A percentile compares a stretch with the other conserved stretches of the same genome.
Evolutionary conservation across 2,329 filamentous ascomycete species (phyloP).

Genomic region (Cadophora luteo-olivacea): DNA sequence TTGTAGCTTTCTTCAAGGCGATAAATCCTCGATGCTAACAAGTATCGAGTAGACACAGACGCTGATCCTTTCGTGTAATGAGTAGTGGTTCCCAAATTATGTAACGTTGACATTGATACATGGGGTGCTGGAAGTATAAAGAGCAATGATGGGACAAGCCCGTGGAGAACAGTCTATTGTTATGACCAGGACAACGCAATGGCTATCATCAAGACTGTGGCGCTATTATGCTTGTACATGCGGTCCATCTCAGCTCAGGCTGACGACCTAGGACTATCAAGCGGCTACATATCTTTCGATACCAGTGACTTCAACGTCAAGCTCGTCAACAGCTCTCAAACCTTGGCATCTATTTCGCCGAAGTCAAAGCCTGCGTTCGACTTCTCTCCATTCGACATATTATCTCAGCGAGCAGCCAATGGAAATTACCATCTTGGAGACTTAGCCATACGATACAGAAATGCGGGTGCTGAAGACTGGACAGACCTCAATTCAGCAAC

Average conservation of each 20-base stretch:
- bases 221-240: not conserved
- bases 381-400: constrained; percentile 60
- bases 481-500: constrained; percentile 54
- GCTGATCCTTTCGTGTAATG: not conserved
- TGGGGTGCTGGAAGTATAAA: not conserved
- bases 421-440: constrained; percentile 66
- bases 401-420: constrained; percentile 54
- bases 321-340: constrained; percentile 53
- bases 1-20: too few species aligned
- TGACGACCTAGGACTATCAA: constrained; percentile 13
- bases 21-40: too few species aligned
- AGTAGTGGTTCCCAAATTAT: not conserved
- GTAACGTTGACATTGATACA: not conserved
- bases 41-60: not conserved
- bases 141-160: not conserved
- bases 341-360: constrained; percentile 55
- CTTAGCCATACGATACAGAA: constrained; percentile 61
- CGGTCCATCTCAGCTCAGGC: not conserved
- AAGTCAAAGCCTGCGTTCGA: constrained; percentile 52
- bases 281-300: constrained; percentile 25
- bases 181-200: not conserved
- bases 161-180: not conserved
- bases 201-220: not conserved
- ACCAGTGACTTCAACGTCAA: constrained; percentile 48
- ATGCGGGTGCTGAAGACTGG: constrained; percentile 50